These are phyloP conservation scores for Brasenia schreberi DNA, from an alignment of 164 flowering plant species.

Conservation along the genomic window DNA sequence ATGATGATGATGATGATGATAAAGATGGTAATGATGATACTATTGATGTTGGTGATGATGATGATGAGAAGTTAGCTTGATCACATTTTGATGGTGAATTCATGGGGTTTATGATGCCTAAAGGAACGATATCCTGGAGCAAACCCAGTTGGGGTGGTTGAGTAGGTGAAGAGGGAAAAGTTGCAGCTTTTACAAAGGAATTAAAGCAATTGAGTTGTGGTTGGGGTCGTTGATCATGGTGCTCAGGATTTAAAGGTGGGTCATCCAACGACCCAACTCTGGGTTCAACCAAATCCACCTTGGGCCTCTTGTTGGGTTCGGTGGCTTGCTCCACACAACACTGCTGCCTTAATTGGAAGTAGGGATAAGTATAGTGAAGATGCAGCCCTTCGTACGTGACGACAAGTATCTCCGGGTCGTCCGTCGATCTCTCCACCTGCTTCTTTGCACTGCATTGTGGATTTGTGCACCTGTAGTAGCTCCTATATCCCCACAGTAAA, in stretches of 20 bases:
- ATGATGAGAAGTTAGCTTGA: background rate
- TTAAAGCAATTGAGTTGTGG: background rate
- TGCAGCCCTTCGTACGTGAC: slow-evolving; percentile 95
- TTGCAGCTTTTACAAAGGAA: background rate
- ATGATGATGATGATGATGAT: slow-evolving; percentile 1
- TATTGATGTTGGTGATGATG: background rate
- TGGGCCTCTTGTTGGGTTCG: background rate
- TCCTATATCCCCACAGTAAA: slow-evolving; percentile 27
- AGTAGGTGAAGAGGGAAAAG: background rate
- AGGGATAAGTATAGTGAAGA: slow-evolving; percentile 69
- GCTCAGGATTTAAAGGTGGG: background rate
- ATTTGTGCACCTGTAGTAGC: slow-evolving; percentile 89
- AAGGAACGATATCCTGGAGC: slow-evolving; percentile 88
- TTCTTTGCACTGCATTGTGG: slow-evolving; percentile 88
- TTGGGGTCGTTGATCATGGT: background rate
- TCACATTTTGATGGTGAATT: background rate
- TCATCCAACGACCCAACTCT: background rate
- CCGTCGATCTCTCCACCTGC: slow-evolving; percentile 69
- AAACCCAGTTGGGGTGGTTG: slow-evolving; percentile 22
- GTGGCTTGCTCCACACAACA: background rate
- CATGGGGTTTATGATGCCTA: slow-evolving; percentile 43
- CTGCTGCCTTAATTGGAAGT: slow-evolving; percentile 13
- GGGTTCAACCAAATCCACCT: background rate
- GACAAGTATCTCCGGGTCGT: slow-evolving; percentile 63
- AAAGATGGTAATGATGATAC: background rate